Evolutionary conservation across 805 yeast species (phyloP).

Genomic region (Pichia insulana): DNA sequence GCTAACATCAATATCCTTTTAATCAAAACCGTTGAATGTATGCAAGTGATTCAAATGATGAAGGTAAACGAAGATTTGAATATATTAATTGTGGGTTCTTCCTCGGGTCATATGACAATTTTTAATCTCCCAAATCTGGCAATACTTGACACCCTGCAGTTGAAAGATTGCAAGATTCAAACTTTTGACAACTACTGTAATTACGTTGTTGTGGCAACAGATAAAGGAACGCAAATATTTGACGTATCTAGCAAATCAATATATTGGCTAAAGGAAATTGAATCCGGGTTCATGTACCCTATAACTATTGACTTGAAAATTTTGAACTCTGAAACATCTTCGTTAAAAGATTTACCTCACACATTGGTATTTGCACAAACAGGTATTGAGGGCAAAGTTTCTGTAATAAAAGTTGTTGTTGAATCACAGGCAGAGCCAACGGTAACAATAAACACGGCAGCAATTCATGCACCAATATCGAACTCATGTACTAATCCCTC

Average conservation of each 20-base stretch:
- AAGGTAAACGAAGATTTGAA: slow-evolving; percentile 1
- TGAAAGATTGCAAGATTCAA: slow-evolving; percentile 39
- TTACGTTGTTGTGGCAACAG: slow-evolving; percentile 38
- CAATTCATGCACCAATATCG: slow-evolving; percentile 6
- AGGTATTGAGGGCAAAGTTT: slow-evolving; percentile 76
- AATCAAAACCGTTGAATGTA: not conserved
- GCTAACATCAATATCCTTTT: not conserved
- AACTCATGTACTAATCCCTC: slow-evolving; percentile 3
- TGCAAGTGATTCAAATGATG: not conserved
- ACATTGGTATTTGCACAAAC: slow-evolving; percentile 41
- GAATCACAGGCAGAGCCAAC: slow-evolving; percentile 9
- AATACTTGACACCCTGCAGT: not conserved
- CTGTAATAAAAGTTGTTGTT: slow-evolving; percentile 56
- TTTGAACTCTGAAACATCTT: slow-evolving; percentile 41
- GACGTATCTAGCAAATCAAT: slow-evolving; percentile 36
- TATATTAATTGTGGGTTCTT: not conserved
- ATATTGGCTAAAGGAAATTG: slow-evolving; percentile 41
- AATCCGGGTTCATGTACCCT: slow-evolving; percentile 56
- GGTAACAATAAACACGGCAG: slow-evolving; percentile 7
- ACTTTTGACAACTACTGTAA: slow-evolving; percentile 46
- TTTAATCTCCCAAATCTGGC: slow-evolving; percentile 15
- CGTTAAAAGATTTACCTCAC: slow-evolving; percentile 15
- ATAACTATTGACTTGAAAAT: slow-evolving; percentile 47
- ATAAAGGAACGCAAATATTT: slow-evolving; percentile 47
- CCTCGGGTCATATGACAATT: not conserved